phyloP scores from a whole-genome alignment of 2,329 filamentous ascomycete genomes.

The Cryphonectria parasitica region DNA sequence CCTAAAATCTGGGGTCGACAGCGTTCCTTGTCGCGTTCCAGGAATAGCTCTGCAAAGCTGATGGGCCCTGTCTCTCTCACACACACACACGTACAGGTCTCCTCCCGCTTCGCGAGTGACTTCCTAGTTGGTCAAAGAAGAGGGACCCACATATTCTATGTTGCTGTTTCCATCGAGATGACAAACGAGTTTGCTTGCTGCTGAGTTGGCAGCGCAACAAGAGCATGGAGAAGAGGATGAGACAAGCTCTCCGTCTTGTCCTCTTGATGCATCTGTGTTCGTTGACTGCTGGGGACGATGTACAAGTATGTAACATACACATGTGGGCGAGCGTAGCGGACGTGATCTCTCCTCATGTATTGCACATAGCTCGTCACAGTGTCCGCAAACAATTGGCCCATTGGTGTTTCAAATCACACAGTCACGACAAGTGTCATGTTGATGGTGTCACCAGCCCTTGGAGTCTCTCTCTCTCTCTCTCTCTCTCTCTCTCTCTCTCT shows the following conservation, averaged over 20 bases:
- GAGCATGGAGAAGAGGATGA: no score
- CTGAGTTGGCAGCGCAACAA: background rate
- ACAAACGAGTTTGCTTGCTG: background rate
- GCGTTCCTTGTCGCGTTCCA: slow-evolving; percentile 10
- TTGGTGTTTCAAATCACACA: slow-evolving; percentile 4
- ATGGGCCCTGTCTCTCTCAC: background rate
- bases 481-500: no score
- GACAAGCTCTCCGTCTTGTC: background rate
- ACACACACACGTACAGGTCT: no score
- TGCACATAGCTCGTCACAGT: slow-evolving; percentile 8
- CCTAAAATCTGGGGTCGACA: slow-evolving; percentile 28
- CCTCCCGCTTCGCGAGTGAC: slow-evolving; percentile 4
- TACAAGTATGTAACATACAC: background rate
- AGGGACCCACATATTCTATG: background rate
- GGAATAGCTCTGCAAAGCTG: slow-evolving; percentile 14
- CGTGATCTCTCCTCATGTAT: slow-evolving; percentile 11
- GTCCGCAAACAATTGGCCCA: background rate
- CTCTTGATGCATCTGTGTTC: background rate
- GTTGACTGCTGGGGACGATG: background rate
- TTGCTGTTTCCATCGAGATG: background rate
- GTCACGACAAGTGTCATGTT: background rate
- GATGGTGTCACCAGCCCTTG: slow-evolving; percentile 1
- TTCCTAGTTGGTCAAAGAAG: slow-evolving; percentile 7
- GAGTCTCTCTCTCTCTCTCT: no score
- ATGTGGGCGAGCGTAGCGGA: background rate